A percentile compares a stretch with the other conserved stretches of the same genome.
phyloP scores from a whole-genome alignment of 2,329 filamentous ascomycete genomes.

The Clarireedia homoeocarpa region DNA sequence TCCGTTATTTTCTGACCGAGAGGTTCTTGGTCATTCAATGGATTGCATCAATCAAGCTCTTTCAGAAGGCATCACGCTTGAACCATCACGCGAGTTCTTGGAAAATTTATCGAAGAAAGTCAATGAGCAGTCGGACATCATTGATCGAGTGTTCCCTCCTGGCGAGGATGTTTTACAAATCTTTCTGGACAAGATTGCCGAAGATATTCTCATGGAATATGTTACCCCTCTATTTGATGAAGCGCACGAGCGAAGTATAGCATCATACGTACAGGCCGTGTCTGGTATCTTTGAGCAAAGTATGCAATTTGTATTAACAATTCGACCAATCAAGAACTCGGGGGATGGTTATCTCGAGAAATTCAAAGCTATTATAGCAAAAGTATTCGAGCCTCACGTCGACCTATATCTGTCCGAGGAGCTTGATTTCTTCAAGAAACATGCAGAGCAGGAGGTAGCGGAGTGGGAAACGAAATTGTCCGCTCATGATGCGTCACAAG shows the following conservation, averaged over 20 bases:
- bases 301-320: slow-evolving; percentile 64
- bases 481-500: slow-evolving; percentile 82
- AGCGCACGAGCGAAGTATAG: slow-evolving; percentile 65
- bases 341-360: slow-evolving; percentile 54
- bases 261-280: slow-evolving; percentile 76
- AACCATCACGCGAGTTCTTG: slow-evolving; percentile 78
- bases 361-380: slow-evolving; percentile 58
- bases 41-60: slow-evolving; percentile 70
- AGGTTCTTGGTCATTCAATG: slow-evolving; percentile 63
- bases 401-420: slow-evolving; percentile 91
- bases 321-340: slow-evolving; percentile 59
- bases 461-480: slow-evolving; percentile 88
- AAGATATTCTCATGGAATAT: slow-evolving; percentile 80
- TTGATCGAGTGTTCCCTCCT: slow-evolving; percentile 73
- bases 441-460: slow-evolving; percentile 68
- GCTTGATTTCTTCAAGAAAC: slow-evolving; percentile 71
- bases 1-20: slow-evolving; percentile 68
- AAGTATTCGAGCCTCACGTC: slow-evolving; percentile 85
- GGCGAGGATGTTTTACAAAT: slow-evolving; percentile 63
- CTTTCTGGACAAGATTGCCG: slow-evolving; percentile 74
- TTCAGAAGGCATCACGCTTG: slow-evolving; percentile 62
- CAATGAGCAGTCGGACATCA: slow-evolving; percentile 74
- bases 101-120: slow-evolving; percentile 64
- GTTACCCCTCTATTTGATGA: slow-evolving; percentile 81
- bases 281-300: slow-evolving; percentile 84